Evolutionary conservation across 371 early-diverging fungal species (phyloP).

Genomic region (Lichtheimia corymbifera): DNA sequence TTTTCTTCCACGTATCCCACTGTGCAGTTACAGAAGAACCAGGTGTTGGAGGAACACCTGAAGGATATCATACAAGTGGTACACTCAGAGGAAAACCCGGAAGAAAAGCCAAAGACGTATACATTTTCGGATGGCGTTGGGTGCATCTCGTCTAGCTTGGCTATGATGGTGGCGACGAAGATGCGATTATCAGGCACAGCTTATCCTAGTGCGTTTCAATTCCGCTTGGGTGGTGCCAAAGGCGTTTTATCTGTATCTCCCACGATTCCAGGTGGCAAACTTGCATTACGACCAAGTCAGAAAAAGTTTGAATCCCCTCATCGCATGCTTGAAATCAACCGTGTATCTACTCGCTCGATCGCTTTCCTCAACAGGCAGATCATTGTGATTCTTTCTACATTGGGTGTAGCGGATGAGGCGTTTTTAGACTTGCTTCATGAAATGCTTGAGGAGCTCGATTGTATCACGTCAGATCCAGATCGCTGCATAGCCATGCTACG

Average conservation of each 20-base stretch:
- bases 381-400: conserved; percentile 57
- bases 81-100: too few relatives aligned
- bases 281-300: conserved; percentile 64
- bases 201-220: conserved; percentile 72
- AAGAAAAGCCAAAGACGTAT: conserved; percentile 32
- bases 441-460: conserved; percentile 34
- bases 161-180: conserved; percentile 37
- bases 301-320: conserved; percentile 59
- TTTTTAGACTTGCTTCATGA: conserved; percentile 46
- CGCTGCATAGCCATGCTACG: conserved; percentile 35
- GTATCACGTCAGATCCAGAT: conserved; percentile 27
- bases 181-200: conserved; percentile 36
- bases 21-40: conserved; percentile 17
- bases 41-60: conserved; percentile 46
- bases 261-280: conserved; percentile 20
- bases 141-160: conserved; percentile 51
- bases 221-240: conserved; percentile 76
- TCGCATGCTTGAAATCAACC: conserved; percentile 54
- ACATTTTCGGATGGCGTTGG: conserved; percentile 78
- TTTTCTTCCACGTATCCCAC: conserved; percentile 59
- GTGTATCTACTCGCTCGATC: conserved; percentile 35
- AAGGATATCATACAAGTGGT: conserved; percentile 42
- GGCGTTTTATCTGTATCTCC: conserved; percentile 56
- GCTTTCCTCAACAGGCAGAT: conserved; percentile 66
- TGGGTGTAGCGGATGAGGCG: conserved; percentile 55